These are phyloP conservation scores for Talaromyces amestolkiae DNA, from an alignment of 2,329 filamentous ascomycete genomes.

Conservation along the genomic window DNA sequence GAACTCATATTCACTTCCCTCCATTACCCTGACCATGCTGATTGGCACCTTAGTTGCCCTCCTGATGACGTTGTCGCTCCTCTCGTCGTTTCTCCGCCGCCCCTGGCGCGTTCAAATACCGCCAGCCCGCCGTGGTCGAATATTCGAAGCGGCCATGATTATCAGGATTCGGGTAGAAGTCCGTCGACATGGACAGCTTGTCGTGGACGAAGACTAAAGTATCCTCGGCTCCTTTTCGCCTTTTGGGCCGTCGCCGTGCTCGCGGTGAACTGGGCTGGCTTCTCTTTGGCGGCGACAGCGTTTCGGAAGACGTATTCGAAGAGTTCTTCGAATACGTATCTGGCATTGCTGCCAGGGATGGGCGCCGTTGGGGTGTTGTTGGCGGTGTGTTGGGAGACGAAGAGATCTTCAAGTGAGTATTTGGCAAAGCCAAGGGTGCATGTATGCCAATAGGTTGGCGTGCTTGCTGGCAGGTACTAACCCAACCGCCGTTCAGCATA, in stretches of 20 bases:
- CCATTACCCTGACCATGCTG: neutral
- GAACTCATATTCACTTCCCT: neutral
- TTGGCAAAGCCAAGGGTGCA: neutral
- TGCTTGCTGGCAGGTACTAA: neutral
- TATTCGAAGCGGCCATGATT: constrained; percentile 27
- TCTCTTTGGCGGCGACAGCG: neutral
- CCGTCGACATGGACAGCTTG: constrained; percentile 18
- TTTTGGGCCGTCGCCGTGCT: neutral
- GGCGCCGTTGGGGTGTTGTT: neutral
- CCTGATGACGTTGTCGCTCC: neutral
- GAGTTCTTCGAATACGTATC: neutral
- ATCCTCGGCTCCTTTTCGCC: neutral
- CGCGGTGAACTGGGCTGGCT: neutral
- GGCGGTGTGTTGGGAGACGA: neutral
- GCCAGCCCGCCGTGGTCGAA: constrained; percentile 19
- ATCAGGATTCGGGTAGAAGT: constrained; percentile 27
- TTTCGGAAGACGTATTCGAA: neutral
- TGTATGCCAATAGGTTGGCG: neutral
- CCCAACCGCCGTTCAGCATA: neutral
- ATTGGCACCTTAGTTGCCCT: neutral
- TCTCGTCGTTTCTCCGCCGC: constrained; percentile 10
- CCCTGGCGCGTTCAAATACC: constrained; percentile 24
- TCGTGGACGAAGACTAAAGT: constrained; percentile 20
- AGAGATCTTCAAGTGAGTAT: neutral
- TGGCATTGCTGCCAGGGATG: neutral